A percentile compares a stretch with the other conserved stretches of the same genome.
These are phyloP conservation scores for Escovopsis sp. DNA, from an alignment of 2,329 filamentous ascomycete genomes.

Conservation along the genomic window DNA sequence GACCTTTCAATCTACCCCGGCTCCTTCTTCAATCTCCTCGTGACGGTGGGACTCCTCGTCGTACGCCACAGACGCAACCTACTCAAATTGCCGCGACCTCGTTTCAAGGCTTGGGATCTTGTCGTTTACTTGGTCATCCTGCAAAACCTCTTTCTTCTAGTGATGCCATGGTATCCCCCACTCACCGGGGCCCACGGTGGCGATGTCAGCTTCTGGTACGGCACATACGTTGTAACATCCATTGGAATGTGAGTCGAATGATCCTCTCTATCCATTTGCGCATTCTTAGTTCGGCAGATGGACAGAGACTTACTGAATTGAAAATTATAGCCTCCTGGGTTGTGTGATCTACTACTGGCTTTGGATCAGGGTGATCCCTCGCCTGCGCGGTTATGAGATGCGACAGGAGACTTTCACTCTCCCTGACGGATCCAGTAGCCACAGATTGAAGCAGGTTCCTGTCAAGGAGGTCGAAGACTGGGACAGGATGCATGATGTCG, in stretches of 20 bases:
- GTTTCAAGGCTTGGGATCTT: slow-evolving; percentile 44
- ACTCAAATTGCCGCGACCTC: slow-evolving; percentile 29
- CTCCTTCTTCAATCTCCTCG: slow-evolving; percentile 39
- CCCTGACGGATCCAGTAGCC: slow-evolving; percentile 26
- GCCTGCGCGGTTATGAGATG: slow-evolving; percentile 35
- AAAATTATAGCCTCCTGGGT: slow-evolving; percentile 24
- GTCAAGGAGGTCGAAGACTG: slow-evolving; percentile 33
- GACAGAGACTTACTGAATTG: background rate
- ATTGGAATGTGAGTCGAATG: slow-evolving; percentile 41
- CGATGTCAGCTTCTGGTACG: slow-evolving; percentile 61
- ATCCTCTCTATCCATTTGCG: background rate
- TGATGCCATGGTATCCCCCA: slow-evolving; percentile 61
- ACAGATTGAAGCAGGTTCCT: slow-evolving; percentile 38
- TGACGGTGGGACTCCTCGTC: slow-evolving; percentile 41
- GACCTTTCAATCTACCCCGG: slow-evolving; percentile 42
- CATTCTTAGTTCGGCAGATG: too few species aligned
- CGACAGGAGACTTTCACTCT: slow-evolving; percentile 38
- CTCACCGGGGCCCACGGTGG: slow-evolving; percentile 41
- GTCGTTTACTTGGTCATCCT: slow-evolving; percentile 44
- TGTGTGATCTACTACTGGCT: slow-evolving; percentile 42
- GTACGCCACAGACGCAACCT: slow-evolving; percentile 38
- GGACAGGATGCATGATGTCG: slow-evolving; percentile 25
- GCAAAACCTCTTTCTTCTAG: slow-evolving; percentile 44
- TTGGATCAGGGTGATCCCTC: slow-evolving; percentile 43
- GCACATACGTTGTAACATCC: slow-evolving; percentile 49